Evolutionary conservation across 2,329 filamentous ascomycete species (phyloP).

Genomic region (Clonostachys rosea): DNA sequence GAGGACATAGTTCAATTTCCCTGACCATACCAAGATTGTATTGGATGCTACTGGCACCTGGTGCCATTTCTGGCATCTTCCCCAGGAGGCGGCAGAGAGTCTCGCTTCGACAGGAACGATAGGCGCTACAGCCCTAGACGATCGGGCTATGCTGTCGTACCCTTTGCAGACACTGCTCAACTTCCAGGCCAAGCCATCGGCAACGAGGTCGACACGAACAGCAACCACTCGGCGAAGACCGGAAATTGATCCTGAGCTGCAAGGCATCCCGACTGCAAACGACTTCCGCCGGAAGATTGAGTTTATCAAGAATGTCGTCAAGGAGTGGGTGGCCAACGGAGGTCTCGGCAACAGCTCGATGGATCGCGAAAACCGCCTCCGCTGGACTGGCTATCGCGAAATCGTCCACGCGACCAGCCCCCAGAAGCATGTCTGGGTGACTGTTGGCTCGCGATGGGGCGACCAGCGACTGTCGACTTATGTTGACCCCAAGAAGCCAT

Average conservation of each 20-base stretch:
- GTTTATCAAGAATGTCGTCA: constrained; percentile 64
- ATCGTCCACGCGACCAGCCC: constrained; percentile 42
- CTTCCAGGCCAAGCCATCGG: constrained; percentile 46
- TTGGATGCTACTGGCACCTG: constrained; percentile 69
- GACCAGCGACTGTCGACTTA: constrained; percentile 50
- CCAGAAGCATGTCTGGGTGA: constrained; percentile 65
- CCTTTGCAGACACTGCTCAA: constrained; percentile 71
- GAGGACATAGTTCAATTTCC: constrained; percentile 68
- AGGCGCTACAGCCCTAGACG: constrained; percentile 64
- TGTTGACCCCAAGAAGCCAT: constrained; percentile 49
- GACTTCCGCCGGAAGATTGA: constrained; percentile 69
- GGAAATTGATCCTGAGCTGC: constrained; percentile 55
- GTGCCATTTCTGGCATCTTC: constrained; percentile 75
- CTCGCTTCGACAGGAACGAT: constrained; percentile 63
- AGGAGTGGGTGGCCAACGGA: constrained; percentile 66
- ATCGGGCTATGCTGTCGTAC: constrained; percentile 67
- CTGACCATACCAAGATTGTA: constrained; percentile 82
- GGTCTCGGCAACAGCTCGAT: constrained; percentile 66
- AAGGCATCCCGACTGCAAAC: constrained; percentile 66
- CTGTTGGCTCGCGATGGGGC: constrained; percentile 58
- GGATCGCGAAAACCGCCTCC: constrained; percentile 45
- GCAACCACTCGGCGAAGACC: constrained; percentile 49
- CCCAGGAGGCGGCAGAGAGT: constrained; percentile 63
- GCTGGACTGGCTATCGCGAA: constrained; percentile 57
- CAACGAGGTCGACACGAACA: constrained; percentile 31